Evolutionary conservation across 768 basidiomycete species (phyloP).

Genomic region (Gyrodon lividus): DNA sequence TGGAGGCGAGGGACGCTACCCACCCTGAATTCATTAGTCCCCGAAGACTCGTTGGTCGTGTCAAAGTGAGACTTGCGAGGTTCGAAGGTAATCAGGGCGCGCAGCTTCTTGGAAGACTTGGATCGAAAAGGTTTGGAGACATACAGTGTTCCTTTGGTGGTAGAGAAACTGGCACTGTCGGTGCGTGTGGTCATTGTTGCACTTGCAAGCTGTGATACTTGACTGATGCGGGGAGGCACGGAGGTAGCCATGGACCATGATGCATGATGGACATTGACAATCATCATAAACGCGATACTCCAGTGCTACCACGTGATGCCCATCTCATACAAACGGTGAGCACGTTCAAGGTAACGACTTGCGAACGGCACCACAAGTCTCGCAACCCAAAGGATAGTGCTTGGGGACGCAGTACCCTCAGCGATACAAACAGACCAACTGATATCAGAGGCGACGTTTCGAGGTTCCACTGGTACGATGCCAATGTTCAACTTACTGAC

Average conservation of each 20-base stretch:
- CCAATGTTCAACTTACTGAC: too few relatives aligned
- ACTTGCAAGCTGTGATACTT: background rate
- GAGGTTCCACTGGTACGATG: too few relatives aligned
- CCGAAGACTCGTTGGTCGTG: slow-evolving; percentile 68
- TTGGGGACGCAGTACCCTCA: too few relatives aligned
- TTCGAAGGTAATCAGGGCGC: slow-evolving; percentile 81
- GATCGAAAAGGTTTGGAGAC: slow-evolving; percentile 78
- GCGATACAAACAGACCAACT: too few relatives aligned
- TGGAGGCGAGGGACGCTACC: slow-evolving; percentile 8
- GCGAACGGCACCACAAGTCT: too few relatives aligned
- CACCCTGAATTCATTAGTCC: slow-evolving; percentile 84
- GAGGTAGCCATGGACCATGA: background rate
- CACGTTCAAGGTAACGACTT: too few relatives aligned
- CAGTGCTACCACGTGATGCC: too few relatives aligned
- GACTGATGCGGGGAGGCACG: background rate
- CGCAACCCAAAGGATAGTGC: too few relatives aligned
- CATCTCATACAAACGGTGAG: too few relatives aligned
- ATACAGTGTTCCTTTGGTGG: slow-evolving; percentile 64
- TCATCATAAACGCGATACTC: too few relatives aligned
- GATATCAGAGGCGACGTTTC: too few relatives aligned
- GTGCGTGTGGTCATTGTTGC: slow-evolving; percentile 3
- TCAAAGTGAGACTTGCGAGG: slow-evolving; percentile 88
- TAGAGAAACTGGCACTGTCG: slow-evolving; percentile 38
- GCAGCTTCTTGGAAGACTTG: slow-evolving; percentile 69
- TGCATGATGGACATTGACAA: too few relatives aligned